Evolutionary conservation across 495 filamentous ascomycete genomes (phyloP).

Genomic region (Talaromyces proteolyticus): DNA sequence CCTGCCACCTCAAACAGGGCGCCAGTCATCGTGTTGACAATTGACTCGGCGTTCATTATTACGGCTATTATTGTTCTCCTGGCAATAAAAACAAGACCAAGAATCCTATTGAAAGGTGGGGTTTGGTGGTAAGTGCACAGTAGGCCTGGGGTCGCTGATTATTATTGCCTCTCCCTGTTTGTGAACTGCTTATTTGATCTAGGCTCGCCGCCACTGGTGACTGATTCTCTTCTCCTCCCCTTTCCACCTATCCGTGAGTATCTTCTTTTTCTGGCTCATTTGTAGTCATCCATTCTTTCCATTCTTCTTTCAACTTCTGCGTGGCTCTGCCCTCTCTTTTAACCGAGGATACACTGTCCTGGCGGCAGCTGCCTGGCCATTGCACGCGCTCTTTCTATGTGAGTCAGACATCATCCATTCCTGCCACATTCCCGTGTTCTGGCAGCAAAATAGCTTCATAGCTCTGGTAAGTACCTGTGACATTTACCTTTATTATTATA

Average conservation of each 20-base stretch:
- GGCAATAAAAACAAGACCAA: no score
- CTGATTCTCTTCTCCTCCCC: background rate
- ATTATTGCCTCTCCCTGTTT: background rate
- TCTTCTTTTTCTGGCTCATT: background rate
- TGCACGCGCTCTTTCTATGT: background rate
- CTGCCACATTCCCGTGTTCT: background rate
- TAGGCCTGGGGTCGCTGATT: background rate
- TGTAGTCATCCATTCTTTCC: background rate
- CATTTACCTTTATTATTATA: background rate
- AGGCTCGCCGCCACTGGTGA: background rate
- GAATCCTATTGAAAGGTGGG: no score
- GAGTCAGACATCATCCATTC: background rate
- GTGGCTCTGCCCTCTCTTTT: background rate
- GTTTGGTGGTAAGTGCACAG: no score
- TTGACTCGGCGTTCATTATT: no score
- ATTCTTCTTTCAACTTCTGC: background rate
- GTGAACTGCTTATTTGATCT: background rate
- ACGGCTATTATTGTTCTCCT: background rate
- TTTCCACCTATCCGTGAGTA: background rate
- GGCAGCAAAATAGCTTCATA: background rate
- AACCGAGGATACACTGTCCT: background rate
- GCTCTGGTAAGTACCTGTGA: background rate
- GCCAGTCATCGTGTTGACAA: no score
- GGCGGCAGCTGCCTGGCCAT: background rate
- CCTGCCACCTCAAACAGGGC: background rate